Conservation (phyloP, 2,329 filamentous ascomycete genomes). For the Trichoderma sp. region DNA sequence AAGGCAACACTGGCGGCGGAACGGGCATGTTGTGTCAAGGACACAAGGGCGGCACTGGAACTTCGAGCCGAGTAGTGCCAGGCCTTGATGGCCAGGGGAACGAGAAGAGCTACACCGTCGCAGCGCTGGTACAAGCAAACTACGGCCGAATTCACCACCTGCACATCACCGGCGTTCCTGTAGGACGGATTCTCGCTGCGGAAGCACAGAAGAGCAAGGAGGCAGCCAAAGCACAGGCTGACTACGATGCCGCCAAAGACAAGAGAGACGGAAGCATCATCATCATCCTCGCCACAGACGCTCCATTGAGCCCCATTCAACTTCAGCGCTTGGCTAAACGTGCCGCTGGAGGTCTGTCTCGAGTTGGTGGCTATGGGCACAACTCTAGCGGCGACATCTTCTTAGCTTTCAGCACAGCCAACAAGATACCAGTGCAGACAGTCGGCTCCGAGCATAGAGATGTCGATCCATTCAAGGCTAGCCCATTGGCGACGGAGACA, state of each 20-base stretch:
- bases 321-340: conserved; percentile 55
- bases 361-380: conserved; percentile 56
- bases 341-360: conserved; percentile 55
- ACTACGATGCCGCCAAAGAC: conserved; percentile 39
- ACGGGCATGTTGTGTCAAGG: conserved; percentile 62
- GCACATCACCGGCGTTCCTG: conserved; percentile 54
- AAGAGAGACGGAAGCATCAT: conserved; percentile 61
- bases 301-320: conserved; percentile 54
- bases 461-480: conserved; percentile 44
- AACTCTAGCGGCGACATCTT: conserved; percentile 62
- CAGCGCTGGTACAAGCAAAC: conserved; percentile 59
- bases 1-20: conserved; percentile 62
- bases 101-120: conserved; percentile 51
- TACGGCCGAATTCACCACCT: conserved; percentile 56
- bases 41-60: conserved; percentile 63
- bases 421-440: conserved; percentile 33
- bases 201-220: conserved; percentile 1
- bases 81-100: conserved; percentile 33
- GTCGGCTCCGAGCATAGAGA: conserved; percentile 20
- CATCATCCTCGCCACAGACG: conserved; percentile 57
- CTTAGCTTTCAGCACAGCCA: conserved; percentile 60
- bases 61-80: conserved; percentile 45
- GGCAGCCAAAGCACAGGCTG: conserved; percentile 36
- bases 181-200: conserved; percentile 51
- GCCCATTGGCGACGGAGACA: conserved; percentile 29